A percentile compares a stretch with the other conserved stretches of the same genome.
These are phyloP conservation scores for Gracilaria caudata DNA, from an alignment of 23 red algal species.

Conservation along the genomic window DNA sequence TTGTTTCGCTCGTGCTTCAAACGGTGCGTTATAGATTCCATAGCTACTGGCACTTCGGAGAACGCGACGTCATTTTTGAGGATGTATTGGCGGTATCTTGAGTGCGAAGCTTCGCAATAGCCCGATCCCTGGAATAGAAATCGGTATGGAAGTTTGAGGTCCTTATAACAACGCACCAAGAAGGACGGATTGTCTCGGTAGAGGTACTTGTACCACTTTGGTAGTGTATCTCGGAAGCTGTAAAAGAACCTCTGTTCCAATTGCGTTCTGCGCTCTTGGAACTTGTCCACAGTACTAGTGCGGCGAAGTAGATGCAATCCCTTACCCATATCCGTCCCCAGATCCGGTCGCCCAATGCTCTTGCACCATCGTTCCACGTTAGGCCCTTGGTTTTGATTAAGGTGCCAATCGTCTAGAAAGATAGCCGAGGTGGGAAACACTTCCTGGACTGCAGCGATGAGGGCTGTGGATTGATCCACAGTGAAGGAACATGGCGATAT, in stretches of 20 bases:
- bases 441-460: background rate
- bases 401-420: background rate
- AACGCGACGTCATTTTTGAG: background rate
- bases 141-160: background rate
- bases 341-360: background rate
- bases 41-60: background rate
- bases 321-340: background rate
- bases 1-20: background rate
- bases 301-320: background rate
- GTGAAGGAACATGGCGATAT: background rate
- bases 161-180: background rate
- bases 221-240: background rate
- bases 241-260: background rate
- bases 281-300: background rate
- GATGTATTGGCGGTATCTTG: background rate
- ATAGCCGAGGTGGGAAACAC: background rate
- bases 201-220: slow-evolving; percentile 11
- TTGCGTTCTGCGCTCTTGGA: background rate
- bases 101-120: background rate
- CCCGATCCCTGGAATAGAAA: background rate
- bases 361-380: background rate
- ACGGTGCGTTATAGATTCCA: background rate
- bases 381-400: background rate
- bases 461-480: background rate
- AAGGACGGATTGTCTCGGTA: background rate